Base-by-base conservation (phyloP, 164 flowering plant genomes). In the Paratinospora sagittata region DNA sequence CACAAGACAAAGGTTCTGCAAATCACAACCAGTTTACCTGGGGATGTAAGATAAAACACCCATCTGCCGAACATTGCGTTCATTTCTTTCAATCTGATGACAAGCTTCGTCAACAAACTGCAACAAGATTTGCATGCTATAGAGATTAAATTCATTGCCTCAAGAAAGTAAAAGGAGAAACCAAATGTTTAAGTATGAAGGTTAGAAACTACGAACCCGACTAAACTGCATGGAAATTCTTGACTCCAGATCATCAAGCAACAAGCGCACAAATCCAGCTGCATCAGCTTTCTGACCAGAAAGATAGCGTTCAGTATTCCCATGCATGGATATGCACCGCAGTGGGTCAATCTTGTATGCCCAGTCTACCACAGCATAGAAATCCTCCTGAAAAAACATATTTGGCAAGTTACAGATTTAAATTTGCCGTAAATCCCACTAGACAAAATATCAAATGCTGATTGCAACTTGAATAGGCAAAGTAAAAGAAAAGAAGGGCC, bases 61-160 rank as follows among this genome's bases (percentile, higher is more conserved):
- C 77, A 73, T 82, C 72, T 88, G 99, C 72, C 89, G 81, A 68
- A 92, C 93, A 82, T 87, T 95, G 60, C 92, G 86, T 69, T 95
- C 99, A 82, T 90, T 86, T 80, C 87, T 84, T 82, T 95, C 99
- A 73, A 95, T 92, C 81, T 89, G 99, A 76, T 92, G 96, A 74
- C 99, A 95, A 73, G 98, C 97, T 83, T 90, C 98, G 73, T 95
- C 99, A 63, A 95, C 98, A 87, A 95, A 95, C 99, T 95, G 87
- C 77, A 79, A 71, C n/a, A 58, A 30, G 52, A 26, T 39, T n/a
- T 19, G 71, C 30, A 66, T 33, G 19, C 67, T 27, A 69, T 7
- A 37, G 11, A 12, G 60, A 66, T 71, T 26, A 77, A 60, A 4
- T 41, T 65, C 69, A 68, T 13, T 7, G 19, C 21, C 33, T 19